Percentiles rank a stretch among this genome's conserved stretches.
Evolutionary conservation across 805 yeast genomes (phyloP).

Genomic region (Candida maesae): DNA sequence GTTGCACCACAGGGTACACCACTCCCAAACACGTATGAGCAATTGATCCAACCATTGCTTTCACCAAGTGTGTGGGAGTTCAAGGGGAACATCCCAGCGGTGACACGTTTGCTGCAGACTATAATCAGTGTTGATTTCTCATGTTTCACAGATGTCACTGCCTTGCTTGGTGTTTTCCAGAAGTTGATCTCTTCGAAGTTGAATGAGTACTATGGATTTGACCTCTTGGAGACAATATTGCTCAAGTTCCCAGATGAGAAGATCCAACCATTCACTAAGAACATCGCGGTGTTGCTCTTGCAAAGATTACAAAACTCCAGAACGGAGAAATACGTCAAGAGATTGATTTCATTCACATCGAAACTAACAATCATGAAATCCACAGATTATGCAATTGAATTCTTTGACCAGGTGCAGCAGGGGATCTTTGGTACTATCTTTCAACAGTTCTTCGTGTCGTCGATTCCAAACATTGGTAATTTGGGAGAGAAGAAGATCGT

Average conservation of each 20-base stretch:
- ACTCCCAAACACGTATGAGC: constrained; percentile 63
- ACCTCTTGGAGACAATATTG: constrained; percentile 69
- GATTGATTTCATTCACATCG: constrained; percentile 62
- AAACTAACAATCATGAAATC: constrained; percentile 43
- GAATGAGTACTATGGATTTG: constrained; percentile 82
- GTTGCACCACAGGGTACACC: constrained; percentile 42
- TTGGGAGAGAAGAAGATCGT: constrained; percentile 53
- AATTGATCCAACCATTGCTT: constrained; percentile 73
- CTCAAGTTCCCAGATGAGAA: constrained; percentile 46
- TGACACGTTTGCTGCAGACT: constrained; percentile 72
- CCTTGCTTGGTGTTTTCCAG: constrained; percentile 95
- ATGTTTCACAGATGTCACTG: constrained; percentile 50
- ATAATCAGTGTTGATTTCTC: constrained; percentile 43
- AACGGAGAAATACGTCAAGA: constrained; percentile 76
- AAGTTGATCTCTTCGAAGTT: constrained; percentile 81
- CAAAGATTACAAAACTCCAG: constrained; percentile 77
- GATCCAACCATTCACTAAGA: constrained; percentile 55
- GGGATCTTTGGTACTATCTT: constrained; percentile 50
- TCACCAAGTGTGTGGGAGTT: constrained; percentile 94
- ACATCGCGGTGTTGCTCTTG: constrained; percentile 71
- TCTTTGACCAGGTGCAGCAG: constrained; percentile 71
- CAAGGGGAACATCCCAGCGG: constrained; percentile 90
- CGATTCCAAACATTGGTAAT: constrained; percentile 44
- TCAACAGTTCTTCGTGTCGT: constrained; percentile 36
- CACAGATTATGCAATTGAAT: constrained; percentile 52